Conservation (phyloP, 1,139 yeast species). For the Pichia sp. region DNA sequence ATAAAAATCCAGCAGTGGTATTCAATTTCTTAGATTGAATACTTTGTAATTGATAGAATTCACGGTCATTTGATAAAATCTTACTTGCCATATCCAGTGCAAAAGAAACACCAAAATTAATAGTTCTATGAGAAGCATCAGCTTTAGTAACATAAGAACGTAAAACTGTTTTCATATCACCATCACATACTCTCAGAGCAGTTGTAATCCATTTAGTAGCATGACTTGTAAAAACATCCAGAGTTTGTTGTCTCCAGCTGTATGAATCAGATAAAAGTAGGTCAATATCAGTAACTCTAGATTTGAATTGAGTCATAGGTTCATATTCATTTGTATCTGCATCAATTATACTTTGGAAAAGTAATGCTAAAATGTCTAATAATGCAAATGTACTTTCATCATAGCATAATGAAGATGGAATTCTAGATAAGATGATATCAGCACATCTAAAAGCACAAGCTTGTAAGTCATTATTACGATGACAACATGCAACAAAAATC, state of each 20-base stretch:
- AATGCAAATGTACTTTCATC: constrained; percentile 70
- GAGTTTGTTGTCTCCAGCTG: constrained; percentile 70
- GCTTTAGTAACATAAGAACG: constrained; percentile 67
- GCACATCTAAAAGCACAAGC: constrained; percentile 80
- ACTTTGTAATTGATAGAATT: constrained; percentile 36
- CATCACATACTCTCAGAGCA: constrained; percentile 55
- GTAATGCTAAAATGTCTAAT: constrained; percentile 73
- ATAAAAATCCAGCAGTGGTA: constrained; percentile 69
- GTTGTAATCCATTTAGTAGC: constrained; percentile 66
- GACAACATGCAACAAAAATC: constrained; percentile 71
- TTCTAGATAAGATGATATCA: constrained; percentile 58
- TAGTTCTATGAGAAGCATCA: constrained; percentile 30
- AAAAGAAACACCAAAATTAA: constrained; percentile 82
- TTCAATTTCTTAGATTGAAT: constrained; percentile 40
- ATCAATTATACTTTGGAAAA: constrained; percentile 80
- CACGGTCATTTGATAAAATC: constrained; percentile 63
- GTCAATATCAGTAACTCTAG: constrained; percentile 59
- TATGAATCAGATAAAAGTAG: constrained; percentile 77
- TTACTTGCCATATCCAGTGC: constrained; percentile 87
- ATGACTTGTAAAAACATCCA: constrained; percentile 55
- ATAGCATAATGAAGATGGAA: constrained; percentile 86
- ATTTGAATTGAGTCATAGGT: constrained; percentile 68
- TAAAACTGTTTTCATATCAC: constrained; percentile 75
- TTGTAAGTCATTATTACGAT: constrained; percentile 73
- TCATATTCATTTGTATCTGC: constrained; percentile 86